phyloP scores from a whole-genome alignment of 2,329 filamentous ascomycete species.

The Colletotrichum abscissum region DNA sequence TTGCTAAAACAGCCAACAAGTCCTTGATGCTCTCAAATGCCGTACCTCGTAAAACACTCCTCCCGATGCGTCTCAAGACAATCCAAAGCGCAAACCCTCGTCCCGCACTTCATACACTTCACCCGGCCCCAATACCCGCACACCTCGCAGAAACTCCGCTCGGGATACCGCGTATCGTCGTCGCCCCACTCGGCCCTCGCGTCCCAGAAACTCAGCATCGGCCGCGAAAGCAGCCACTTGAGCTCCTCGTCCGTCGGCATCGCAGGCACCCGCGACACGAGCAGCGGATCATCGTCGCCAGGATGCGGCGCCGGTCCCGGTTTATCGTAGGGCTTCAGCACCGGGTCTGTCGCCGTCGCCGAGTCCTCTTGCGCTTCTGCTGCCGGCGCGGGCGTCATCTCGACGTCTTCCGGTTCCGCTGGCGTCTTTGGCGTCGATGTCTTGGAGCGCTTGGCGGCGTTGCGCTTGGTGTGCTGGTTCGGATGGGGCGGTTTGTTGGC shows the following conservation, averaged over 20 bases:
- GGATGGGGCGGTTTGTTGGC: slow-evolving; percentile 35
- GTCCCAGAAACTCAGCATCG: slow-evolving; percentile 76
- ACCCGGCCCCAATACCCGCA: slow-evolving; percentile 87
- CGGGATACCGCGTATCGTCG: slow-evolving; percentile 61
- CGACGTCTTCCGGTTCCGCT: slow-evolving; percentile 42
- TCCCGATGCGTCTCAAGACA: slow-evolving; percentile 79
- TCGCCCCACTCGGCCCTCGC: slow-evolving; percentile 61
- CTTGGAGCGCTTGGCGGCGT: slow-evolving; percentile 35
- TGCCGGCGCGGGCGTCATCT: slow-evolving; percentile 53
- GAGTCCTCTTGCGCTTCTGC: not conserved
- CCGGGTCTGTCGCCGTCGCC: slow-evolving; percentile 28
- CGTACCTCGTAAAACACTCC: slow-evolving; percentile 76
- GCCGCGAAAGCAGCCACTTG: slow-evolving; percentile 69
- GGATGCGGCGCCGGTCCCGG: slow-evolving; percentile 53
- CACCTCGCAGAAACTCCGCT: slow-evolving; percentile 78
- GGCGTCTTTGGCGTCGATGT: slow-evolving; percentile 24
- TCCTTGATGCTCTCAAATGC: slow-evolving; percentile 46
- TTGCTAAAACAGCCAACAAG: too few relatives aligned
- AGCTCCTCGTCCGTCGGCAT: slow-evolving; percentile 72
- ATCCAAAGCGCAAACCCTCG: slow-evolving; percentile 79
- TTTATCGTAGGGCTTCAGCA: slow-evolving; percentile 49
- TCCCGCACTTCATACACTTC: slow-evolving; percentile 82
- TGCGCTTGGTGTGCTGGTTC: slow-evolving; percentile 36
- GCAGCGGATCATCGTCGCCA: slow-evolving; percentile 67
- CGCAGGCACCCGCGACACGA: slow-evolving; percentile 67